Base-by-base conservation (phyloP, 345 rosid species). In the Lepidium didymum region DNA sequence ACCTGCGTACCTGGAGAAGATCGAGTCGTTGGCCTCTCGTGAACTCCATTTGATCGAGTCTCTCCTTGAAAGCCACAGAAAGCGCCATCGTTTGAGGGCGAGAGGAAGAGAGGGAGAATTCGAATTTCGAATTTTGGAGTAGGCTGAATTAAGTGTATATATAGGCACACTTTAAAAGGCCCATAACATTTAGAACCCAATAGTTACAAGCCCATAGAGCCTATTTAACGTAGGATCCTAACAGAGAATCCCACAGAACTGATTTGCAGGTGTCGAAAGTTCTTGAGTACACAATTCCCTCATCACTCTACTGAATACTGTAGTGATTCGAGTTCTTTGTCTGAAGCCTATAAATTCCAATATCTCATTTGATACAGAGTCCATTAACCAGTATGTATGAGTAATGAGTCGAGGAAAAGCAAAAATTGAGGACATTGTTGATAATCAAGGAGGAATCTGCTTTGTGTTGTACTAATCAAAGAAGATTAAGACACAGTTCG, bases 1-100 rank as follows among this genome's bases (percentile, higher is more conserved):
- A 87, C 96, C 86, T 84, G 87, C 36, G 14, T 56, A 87, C 96
- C 89, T 84, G 88, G 34, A 85, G 95, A 53, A 83, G 85, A 56
- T 67, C 33, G 57, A 91, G 83, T 10, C 89, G 86, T 47, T 86
- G 72, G 68, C 74, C 83, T 79, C 91, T 82, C 62, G 88, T 79
- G 5, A 58, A 72, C 47, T 91, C 96, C 89, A 88, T 84, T 35
- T 77, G 81, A 29, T 85, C 86, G 1, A 91, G 78, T 56, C 97
- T 78, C 67, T 86, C 90, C 23, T 75, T 79, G 78, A 90, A 91
- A 12, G 95, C 83, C 36, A 73, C 61, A 35, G 88, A 77, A 40
- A 86, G 89, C 82, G 85, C 87, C 96, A 88, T 88, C 47, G 67
- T 34, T 25, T 7, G 40, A 36, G 34, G 2, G 10, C 13, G 7